Base-by-base conservation (phyloP, 2,329 filamentous ascomycete species). In the Fusarium falciforme region DNA sequence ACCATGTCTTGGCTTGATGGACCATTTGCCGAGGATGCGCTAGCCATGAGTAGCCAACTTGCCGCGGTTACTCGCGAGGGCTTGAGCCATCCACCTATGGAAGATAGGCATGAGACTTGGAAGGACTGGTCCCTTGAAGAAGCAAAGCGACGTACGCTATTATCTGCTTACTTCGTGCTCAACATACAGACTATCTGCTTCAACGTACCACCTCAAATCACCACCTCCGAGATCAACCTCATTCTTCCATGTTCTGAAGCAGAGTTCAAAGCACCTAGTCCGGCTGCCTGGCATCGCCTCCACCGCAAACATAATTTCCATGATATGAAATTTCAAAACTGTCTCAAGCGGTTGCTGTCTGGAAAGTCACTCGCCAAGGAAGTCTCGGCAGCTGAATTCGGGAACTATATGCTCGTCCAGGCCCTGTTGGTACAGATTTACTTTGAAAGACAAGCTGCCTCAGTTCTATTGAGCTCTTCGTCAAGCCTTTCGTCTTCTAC, bases 131-230 rank as follows among this genome's bases (percentile, higher is more conserved):
- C 54, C 9, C 5, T 57, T 10, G 31, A 57, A 25, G 54, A 57
- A 36, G 54, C 54, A 16, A 57, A 81, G n/a, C 35, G 57, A 33
- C 64, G 64, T 17, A 66, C 64, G 5, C n/a, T 82, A 60, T 89
- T 67, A 87, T 89, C 78, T 86, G 87, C 79, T 86, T 80, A 77
- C 49, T 68, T 73, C n/a, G 64, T 90, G 73, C 88, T 89, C 68
- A 90, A 90, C 74, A 83, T 91, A 2, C 89, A 91, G 70, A 89
- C 87, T 36, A 89, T 91, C 63, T 89, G 89, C 74, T 91, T 90
- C 82, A 89, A 90, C 77, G 88, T 90, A 16, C 88, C 89, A 31
- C 89, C 89, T 0, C 82, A 89, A 49, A 86, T 91, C 29, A 77
- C 89, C 61, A 90, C 35, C 38, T 57, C 54, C 8, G 54, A 57